Evolutionary conservation across 106 monocot genomes (phyloP).

Genomic region (Dendrobium chrysotoxum): DNA sequence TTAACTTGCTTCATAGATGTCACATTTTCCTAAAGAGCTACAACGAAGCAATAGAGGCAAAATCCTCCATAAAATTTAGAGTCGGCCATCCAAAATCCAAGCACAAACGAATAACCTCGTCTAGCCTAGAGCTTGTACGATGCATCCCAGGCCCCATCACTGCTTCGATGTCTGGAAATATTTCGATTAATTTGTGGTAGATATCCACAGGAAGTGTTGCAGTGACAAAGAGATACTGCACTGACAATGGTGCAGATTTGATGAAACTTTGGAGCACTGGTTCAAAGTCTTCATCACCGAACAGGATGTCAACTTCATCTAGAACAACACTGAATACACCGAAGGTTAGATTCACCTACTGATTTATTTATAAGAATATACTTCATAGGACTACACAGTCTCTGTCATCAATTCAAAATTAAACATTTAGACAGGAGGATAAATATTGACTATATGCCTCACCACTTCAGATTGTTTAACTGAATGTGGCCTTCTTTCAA

Average conservation of each 20-base stretch:
- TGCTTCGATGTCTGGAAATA: slow-evolving; percentile 85
- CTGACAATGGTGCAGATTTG: slow-evolving; percentile 49
- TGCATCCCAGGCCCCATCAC: slow-evolving; percentile 92
- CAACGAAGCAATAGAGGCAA: not conserved
- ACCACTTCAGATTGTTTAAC: slow-evolving; percentile 66
- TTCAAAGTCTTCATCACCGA: slow-evolving; percentile 79
- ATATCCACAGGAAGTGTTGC: slow-evolving; percentile 96
- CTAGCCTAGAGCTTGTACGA: slow-evolving; percentile 85
- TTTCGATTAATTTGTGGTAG: slow-evolving; percentile 82
- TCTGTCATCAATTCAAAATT: not conserved
- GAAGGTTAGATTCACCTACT: not conserved
- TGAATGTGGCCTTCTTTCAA: slow-evolving; percentile 78
- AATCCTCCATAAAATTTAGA: not conserved
- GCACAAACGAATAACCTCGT: slow-evolving; percentile 51
- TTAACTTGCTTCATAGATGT: not conserved
- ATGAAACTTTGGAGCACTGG: slow-evolving; percentile 68
- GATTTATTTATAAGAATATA: not conserved
- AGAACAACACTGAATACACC: slow-evolving; percentile 53
- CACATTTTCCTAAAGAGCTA: not conserved
- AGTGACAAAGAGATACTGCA: slow-evolving; percentile 86
- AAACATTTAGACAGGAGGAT: not conserved
- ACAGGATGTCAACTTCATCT: slow-evolving; percentile 95
- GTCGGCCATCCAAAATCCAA: no score
- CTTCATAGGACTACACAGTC: not conserved
- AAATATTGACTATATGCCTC: slow-evolving; percentile 5